These are phyloP conservation scores for Dendrobium catenatum DNA, from an alignment of 106 monocot genomes.

Conservation along the genomic window DNA sequence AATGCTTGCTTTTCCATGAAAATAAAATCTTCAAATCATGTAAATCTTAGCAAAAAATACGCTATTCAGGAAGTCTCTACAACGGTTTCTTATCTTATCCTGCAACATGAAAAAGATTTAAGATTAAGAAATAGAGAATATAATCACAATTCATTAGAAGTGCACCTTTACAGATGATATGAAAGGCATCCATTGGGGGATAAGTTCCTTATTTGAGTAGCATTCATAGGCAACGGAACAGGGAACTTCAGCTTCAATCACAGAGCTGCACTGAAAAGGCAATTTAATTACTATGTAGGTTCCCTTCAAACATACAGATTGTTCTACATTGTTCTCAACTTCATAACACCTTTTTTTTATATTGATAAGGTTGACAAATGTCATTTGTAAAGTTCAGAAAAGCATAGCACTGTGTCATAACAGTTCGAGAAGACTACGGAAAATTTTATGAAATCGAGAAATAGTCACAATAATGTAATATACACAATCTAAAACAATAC, in stretches of 20 bases:
- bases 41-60: background rate
- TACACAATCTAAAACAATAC: background rate
- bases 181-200: slow-evolving; percentile 96
- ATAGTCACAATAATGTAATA: background rate
- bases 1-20: background rate
- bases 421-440: background rate
- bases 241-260: slow-evolving; percentile 87
- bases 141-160: slow-evolving; percentile 8
- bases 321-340: background rate
- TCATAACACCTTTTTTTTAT: background rate
- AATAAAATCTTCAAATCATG: background rate
- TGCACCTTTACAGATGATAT: slow-evolving; percentile 90
- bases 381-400: background rate
- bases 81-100: background rate
- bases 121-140: background rate
- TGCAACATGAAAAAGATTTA: background rate
- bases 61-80: background rate
- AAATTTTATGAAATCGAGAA: background rate
- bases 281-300: background rate
- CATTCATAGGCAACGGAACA: slow-evolving; percentile 86
- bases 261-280: slow-evolving; percentile 45
- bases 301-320: background rate
- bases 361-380: background rate
- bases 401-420: background rate
- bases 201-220: slow-evolving; percentile 82